Conservation (phyloP, 305 asterid species). For the Nicotiana rustica region DNA sequence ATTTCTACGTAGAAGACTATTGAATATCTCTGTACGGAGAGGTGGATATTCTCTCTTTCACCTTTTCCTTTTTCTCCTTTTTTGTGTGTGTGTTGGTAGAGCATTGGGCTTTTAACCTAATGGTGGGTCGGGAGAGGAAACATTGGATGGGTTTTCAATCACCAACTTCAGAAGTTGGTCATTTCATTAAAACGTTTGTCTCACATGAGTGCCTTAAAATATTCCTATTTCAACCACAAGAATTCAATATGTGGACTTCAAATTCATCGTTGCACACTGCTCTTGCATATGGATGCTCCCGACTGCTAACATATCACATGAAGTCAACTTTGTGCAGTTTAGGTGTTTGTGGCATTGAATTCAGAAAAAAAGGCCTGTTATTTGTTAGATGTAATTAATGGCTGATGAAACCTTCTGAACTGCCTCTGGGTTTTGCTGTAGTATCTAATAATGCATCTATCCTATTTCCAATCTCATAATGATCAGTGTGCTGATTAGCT, state of each 20-base stretch:
- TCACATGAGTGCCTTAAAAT: constrained; percentile 13
- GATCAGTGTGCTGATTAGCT: neutral
- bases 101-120: too few species aligned
- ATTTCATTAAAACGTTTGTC: constrained; percentile 3
- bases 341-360: neutral
- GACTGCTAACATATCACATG: neutral
- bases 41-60: neutral
- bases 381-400: neutral
- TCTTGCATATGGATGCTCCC: constrained; percentile 18
- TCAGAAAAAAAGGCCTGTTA: neutral
- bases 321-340: neutral
- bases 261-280: constrained; percentile 6
- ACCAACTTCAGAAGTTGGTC: neutral
- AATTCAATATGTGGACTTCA: neutral
- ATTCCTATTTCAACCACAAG: neutral
- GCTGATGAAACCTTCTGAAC: neutral
- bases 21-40: neutral
- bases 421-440: neutral
- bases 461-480: neutral
- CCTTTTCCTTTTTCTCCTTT: too few species aligned
- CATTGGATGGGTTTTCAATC: too few species aligned
- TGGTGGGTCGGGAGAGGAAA: too few species aligned
- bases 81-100: too few species aligned
- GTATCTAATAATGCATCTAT: constrained; percentile 1
- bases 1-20: neutral